These are phyloP conservation scores for Psilocybe cyanescens DNA, from an alignment of 768 basidiomycete species.

Conservation along the genomic window DNA sequence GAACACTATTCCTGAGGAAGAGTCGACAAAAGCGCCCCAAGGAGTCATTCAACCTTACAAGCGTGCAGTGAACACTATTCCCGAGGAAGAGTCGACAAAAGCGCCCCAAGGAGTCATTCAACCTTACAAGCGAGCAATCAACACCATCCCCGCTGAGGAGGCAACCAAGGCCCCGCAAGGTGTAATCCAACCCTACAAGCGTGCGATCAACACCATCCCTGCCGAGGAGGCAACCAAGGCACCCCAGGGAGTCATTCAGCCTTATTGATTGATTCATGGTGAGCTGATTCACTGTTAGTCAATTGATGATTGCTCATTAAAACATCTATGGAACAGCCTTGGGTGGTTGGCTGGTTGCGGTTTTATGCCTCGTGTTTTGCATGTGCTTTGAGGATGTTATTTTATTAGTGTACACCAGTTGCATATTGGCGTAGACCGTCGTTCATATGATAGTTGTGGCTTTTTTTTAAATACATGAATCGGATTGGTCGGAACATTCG, in stretches of 20 bases:
- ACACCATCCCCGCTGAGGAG: constrained; percentile 33
- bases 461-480: constrained; percentile 16
- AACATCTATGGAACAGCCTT: constrained; percentile 6
- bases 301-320: not conserved
- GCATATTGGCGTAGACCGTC: constrained; percentile 16
- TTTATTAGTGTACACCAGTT: constrained; percentile 15
- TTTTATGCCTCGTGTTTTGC: constrained; percentile 3
- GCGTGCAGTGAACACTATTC: constrained; percentile 18
- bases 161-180: constrained; percentile 39
- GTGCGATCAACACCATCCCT: constrained; percentile 22
- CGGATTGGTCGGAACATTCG: constrained; percentile 13
- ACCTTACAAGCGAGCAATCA: constrained; percentile 33
- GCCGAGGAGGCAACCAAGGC: constrained; percentile 25
- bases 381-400: constrained; percentile 10
- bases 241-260: constrained; percentile 20
- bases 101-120: constrained; percentile 36
- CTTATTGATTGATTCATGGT: constrained; percentile 1
- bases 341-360: not conserved
- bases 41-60: constrained; percentile 29
- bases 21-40: constrained; percentile 22
- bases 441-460: constrained; percentile 23
- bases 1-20: constrained; percentile 26
- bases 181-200: constrained; percentile 23
- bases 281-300: not conserved
- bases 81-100: constrained; percentile 26